Base-by-base conservation (phyloP, 2,329 filamentous ascomycete genomes). In the Nannizzia gypsea region DNA sequence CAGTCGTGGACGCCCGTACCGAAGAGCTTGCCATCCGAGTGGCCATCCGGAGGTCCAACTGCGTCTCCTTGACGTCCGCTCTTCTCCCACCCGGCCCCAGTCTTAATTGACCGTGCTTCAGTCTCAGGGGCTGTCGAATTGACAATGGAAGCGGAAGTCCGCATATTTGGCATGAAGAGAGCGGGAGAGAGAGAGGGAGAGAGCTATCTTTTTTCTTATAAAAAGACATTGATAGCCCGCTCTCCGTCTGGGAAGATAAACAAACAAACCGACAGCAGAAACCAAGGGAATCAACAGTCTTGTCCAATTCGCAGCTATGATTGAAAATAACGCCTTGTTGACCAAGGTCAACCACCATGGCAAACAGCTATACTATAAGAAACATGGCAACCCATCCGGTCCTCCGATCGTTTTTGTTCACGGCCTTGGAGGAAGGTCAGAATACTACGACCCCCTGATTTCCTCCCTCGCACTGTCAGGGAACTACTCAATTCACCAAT, bases 401-500 rank as follows among this genome's bases (percentile, higher is more conserved):
- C 11, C 67, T 1, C 65, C 73, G 0, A 67, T 80, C 5, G 67
- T 82, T 24, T 82, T 83, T 63, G 68, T 83, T n/a, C 81, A 83
- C 62, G 81, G 81, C 4, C 72, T 83, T 0, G 80, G 80, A 2
- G 77, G 75, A 1, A 77, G 73, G 0, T 70, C 70, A 2, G 72
- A 75, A 3, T 77, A 70, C 64, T 83, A 73, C 66, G 68, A 66
- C 0, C 79, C 81, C 0, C 65, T 83, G 5, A 70, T 80, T 26
- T 62, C 70, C 0, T 63, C 66, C 1, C 63, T 78, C 0, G 64
- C 60, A 2, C 69, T 75, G 8, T 60, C 63, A 3, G 62, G 67
- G 11, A 64, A 67, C 1, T 67, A 73, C 63, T 52, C 65, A 1
- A 61, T 76, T 4, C 75, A 80, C 61, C 65, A 81, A 0, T 77